Conservation (phyloP, 768 basidiomycete genomes). For the Lactifluus piperatus region DNA sequence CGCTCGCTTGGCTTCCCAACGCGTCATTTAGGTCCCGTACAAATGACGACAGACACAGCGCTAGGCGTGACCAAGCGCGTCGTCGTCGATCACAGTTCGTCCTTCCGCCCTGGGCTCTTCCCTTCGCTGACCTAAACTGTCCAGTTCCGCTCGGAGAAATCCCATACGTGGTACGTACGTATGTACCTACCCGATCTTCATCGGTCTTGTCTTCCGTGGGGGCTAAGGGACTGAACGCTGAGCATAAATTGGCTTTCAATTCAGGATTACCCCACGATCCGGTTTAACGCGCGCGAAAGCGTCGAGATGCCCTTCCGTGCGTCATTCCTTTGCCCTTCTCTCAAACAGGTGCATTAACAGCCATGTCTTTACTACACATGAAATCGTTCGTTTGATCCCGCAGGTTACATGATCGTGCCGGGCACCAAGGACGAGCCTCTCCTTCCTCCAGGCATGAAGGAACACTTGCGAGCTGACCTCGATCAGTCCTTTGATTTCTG, state of each 20-base stretch:
- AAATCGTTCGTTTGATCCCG: not conserved
- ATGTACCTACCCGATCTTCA: no score
- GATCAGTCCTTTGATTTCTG: constrained; percentile 81
- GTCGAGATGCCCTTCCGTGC: constrained; percentile 98
- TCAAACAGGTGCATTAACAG: no score
- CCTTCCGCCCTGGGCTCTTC: not conserved
- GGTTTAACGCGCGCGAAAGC: constrained; percentile 77
- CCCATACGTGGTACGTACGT: constrained; percentile 52
- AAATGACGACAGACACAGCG: constrained; percentile 99
- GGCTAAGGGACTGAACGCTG: no score
- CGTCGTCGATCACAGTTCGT: constrained; percentile 58
- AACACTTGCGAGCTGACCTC: constrained; percentile 77
- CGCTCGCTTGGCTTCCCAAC: constrained; percentile 80
- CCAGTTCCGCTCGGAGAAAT: constrained; percentile 61
- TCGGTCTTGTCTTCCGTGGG: no score
- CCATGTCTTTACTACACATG: not conserved
- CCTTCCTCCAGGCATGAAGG: constrained; percentile 85
- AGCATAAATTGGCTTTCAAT: not conserved
- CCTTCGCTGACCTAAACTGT: not conserved
- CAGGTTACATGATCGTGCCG: constrained; percentile 37
- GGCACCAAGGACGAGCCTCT: constrained; percentile 48
- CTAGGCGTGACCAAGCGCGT: constrained; percentile 84
- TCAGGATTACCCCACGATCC: constrained; percentile 85
- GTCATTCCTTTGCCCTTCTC: constrained; percentile 27
- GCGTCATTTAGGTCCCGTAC: constrained; percentile 76